These are phyloP conservation scores for Cytospora schulzeri DNA, from an alignment of 2,329 filamentous ascomycete species.

Conservation along the genomic window DNA sequence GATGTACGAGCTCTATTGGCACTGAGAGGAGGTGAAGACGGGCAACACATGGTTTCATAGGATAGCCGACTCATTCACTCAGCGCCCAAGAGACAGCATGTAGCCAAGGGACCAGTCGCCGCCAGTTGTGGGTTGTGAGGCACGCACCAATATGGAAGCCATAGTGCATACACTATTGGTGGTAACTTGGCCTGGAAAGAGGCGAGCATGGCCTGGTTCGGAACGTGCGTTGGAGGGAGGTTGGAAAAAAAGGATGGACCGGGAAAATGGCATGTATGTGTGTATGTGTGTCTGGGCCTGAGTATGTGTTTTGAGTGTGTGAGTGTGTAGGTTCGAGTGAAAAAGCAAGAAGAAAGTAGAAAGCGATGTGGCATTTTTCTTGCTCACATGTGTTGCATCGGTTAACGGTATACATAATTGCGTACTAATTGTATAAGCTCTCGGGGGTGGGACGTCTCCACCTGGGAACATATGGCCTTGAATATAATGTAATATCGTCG, in stretches of 20 bases:
- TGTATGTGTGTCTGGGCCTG: not conserved
- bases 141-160: not conserved
- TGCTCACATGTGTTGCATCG: conserved; percentile 8
- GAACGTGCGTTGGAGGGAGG: not conserved
- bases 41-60: conserved; percentile 55
- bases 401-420: not conserved
- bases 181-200: not conserved
- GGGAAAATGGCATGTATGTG: not conserved
- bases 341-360: conserved; percentile 18
- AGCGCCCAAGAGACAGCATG: conserved; percentile 5
- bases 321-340: conserved; percentile 9
- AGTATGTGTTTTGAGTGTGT: too few relatives aligned
- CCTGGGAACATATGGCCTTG: not conserved
- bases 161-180: not conserved
- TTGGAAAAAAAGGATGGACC: not conserved
- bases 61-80: not conserved
- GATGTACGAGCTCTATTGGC: conserved; percentile 91
- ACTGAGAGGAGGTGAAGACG: conserved; percentile 81
- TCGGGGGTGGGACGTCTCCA: not conserved
- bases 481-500: not conserved
- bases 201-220: not conserved
- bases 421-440: not conserved
- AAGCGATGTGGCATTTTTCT: conserved; percentile 14
- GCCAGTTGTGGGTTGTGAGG: not conserved
- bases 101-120: not conserved